Conservation (phyloP, 208 protist species). For the Leishmania martiniquensis region DNA sequence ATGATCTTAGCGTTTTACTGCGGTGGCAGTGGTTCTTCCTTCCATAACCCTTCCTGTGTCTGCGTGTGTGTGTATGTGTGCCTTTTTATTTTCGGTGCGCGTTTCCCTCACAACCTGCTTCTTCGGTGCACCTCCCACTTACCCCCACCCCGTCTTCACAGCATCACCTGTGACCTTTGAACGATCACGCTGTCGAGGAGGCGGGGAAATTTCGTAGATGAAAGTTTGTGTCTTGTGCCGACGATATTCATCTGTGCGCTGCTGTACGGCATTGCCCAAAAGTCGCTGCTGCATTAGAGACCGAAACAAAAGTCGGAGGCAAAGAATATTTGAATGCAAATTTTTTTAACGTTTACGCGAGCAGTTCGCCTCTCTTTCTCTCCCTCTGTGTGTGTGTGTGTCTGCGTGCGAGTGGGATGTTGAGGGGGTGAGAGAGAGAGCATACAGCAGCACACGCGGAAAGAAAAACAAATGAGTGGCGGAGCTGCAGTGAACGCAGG, state of each 20-base stretch:
- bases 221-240: not conserved
- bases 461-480: not conserved
- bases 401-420: not conserved
- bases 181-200: not conserved
- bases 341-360: no score
- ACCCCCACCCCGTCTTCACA: not conserved
- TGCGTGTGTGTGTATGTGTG: constrained; percentile 18
- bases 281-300: no score
- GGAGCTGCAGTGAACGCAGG: not conserved
- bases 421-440: no score
- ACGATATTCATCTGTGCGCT: no score
- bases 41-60: not conserved
- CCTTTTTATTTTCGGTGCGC: constrained; percentile 10
- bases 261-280: no score
- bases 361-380: no score
- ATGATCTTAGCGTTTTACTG: not conserved
- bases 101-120: not conserved
- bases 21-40: not conserved
- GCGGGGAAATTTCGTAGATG: not conserved
- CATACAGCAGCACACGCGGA: not conserved
- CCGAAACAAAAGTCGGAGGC: no score
- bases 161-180: not conserved
- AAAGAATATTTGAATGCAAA: no score
- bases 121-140: not conserved
- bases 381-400: not conserved